Evolutionary conservation across 176 grass and related monocot genomes (phyloP), one percentile per base, ranked within the genome.

Genomic region (Aegilops tauschii): DNA sequence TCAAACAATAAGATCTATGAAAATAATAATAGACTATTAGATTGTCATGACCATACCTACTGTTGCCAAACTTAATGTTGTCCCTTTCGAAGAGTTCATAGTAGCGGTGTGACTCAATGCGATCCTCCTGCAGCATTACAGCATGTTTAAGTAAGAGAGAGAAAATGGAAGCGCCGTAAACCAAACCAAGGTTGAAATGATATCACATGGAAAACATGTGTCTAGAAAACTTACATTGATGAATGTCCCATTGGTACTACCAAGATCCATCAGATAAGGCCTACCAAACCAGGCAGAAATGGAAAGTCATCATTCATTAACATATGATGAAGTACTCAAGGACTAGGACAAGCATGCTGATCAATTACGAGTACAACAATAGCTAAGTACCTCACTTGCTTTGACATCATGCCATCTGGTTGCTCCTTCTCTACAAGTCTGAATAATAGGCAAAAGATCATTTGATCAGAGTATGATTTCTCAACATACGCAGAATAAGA

Each of bases 21-120:
- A 31, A 80, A 39, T 28, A 42, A 52, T 11, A 7, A 9, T 9
- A 39, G 37, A 39, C 37, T 39, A 39, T 39, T 39, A 39, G 37
- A 39, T 39, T 39, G 37, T 39, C 37, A 39, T 8, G 25, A 81
- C 42, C 88, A 82, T 96, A 96, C 97, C 97, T 96, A 64, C 97
- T 96, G 76, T 94, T 96, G 84, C 97, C 97, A 83, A 99, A 99
- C 82, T 89, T 92, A 68, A 99, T 87, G 32, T 91, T 99, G 80
- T 96, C 97, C 80, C 96, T 99, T 89, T 99, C 94, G 23, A 99
- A 96, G 54, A 99, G 90, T 85, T 94, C 94, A 39, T 99, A 99
- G 83, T 96, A 99, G 71, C 97, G 92, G 32, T 90, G 87, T 77
- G 97, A 88, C 65, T 99, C 97, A 61, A 96, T 45, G 44, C 92